Evolutionary conservation across 2,329 filamentous ascomycete genomes (phyloP).

Genomic region (Metarhizium anisopliae): DNA sequence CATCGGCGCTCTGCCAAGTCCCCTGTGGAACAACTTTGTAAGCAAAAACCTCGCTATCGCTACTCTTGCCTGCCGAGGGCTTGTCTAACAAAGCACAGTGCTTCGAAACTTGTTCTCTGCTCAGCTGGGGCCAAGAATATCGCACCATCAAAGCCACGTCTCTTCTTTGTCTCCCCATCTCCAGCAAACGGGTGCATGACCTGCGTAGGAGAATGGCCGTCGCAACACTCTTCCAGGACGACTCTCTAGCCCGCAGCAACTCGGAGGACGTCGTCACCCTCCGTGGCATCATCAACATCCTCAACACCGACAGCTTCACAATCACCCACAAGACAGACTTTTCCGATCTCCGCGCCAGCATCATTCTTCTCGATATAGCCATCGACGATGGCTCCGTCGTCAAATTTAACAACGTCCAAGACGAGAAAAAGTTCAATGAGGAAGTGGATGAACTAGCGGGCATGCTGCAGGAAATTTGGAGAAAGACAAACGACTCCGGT

Average conservation of each 20-base stretch:
- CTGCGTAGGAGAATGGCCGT: conserved; percentile 59
- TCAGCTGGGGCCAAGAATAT: conserved; percentile 35
- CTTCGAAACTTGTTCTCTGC: conserved; percentile 33
- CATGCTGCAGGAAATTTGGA: conserved; percentile 47
- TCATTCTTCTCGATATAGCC: conserved; percentile 63
- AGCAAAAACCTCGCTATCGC: conserved; percentile 11
- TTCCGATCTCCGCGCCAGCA: conserved; percentile 52
- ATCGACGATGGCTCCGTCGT: conserved; percentile 51
- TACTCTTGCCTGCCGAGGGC: background rate
- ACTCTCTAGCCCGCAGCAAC: conserved; percentile 28
- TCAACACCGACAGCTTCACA: conserved; percentile 40
- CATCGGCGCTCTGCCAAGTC: conserved; percentile 28
- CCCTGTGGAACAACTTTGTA: conserved; percentile 33
- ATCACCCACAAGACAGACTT: conserved; percentile 56
- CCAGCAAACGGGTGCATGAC: conserved; percentile 40
- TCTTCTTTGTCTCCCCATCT: conserved; percentile 49
- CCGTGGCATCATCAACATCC: conserved; percentile 33
- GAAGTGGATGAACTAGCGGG: conserved; percentile 59
- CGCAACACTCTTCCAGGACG: conserved; percentile 49
- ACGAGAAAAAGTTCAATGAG: conserved; percentile 51
- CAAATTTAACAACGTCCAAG: conserved; percentile 17
- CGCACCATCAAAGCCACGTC: conserved; percentile 48
- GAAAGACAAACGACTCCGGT: conserved; percentile 64
- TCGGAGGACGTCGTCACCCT: conserved; percentile 34
- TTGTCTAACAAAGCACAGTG: conserved; percentile 31